Evolutionary conservation across 2,329 filamentous ascomycete genomes (phyloP), one percentile per base, ranked within the genome.

Genomic region (Cercospora citrullina): DNA sequence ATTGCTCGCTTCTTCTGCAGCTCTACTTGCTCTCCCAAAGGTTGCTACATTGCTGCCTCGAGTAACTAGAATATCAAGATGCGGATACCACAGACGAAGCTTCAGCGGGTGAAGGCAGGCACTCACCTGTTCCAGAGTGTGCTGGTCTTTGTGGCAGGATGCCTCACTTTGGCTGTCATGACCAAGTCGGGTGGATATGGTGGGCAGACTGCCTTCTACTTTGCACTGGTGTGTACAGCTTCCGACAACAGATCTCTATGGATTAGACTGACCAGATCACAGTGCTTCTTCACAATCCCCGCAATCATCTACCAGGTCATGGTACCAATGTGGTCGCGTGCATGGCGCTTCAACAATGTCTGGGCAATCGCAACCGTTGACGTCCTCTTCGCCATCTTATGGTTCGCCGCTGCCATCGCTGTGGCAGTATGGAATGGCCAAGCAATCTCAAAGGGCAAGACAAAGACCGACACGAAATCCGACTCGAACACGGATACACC

Each of bases 221-320:
- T 88, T 76, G 84, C 83, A 60, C 74, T 89, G 81, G 86, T 88
- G 80, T 74, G 84, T 8, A 26, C 23, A 64, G 21, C 10, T 5
- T 21, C 16, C 28, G 5, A 30, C 28, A 5, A 30, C 28, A 42
- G 9, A 7, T 8, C 4, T 45, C 26, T 59, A 12, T 9, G 3
- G 31, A 21, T 21, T 12, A 6, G n/a, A 9, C 48, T 64, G 30
- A 63, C 60, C 66, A 51, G 23, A 58, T 6, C 31, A 57, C 70
- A 89, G 87, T 89, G 87, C 75, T 89, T 86, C 81, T 76, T 88
- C 70, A 84, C 83, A 51, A 81, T 87, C 51, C 87, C 87, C 12
- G 85, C 84, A 30, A 79, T 89, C 39, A 80, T 88, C 66, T 89
- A 89, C 76, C 84, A 87, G 64, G 81, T 84, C 57, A 86, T 86